Evolutionary conservation across 1,284 basidiomycete species (phyloP).

Genomic region (Polyporus tsugae): DNA sequence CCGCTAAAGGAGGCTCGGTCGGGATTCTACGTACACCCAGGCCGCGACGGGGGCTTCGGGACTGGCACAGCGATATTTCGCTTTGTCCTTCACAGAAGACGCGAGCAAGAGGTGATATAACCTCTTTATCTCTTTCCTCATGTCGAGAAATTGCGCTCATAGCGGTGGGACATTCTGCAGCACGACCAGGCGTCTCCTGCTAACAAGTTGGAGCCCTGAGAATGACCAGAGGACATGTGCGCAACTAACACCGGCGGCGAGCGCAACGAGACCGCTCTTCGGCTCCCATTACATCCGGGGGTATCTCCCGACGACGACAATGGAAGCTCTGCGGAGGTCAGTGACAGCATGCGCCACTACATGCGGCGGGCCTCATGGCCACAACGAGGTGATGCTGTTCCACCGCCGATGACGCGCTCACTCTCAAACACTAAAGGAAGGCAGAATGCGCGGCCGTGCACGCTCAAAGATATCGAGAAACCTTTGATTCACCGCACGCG

Average conservation of each 20-base stretch:
- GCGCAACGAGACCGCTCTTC: neutral
- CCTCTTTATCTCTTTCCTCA: no score
- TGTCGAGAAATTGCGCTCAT: no score
- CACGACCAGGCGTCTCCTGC: neutral
- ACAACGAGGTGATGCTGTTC: conserved; percentile 29
- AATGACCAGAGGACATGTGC: neutral
- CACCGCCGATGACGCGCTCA: neutral
- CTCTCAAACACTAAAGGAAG: neutral
- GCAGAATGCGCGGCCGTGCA: neutral
- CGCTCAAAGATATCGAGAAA: neutral
- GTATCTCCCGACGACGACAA: neutral
- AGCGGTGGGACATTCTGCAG: no score
- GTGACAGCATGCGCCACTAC: conserved; percentile 21
- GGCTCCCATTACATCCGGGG: neutral
- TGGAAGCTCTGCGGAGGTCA: neutral
- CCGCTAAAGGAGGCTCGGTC: neutral
- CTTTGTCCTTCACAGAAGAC: neutral
- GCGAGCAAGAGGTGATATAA: neutral
- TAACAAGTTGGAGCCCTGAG: neutral
- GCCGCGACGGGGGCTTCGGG: neutral
- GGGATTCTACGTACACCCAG: neutral
- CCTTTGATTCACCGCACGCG: neutral
- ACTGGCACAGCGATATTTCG: neutral
- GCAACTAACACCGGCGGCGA: neutral
- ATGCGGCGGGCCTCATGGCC: conserved; percentile 32